Percentiles rank a stretch among this genome's conserved stretches.
These are phyloP conservation scores for Solanum dulcamara DNA, from an alignment of 257 asterid species.

Conservation along the genomic window DNA sequence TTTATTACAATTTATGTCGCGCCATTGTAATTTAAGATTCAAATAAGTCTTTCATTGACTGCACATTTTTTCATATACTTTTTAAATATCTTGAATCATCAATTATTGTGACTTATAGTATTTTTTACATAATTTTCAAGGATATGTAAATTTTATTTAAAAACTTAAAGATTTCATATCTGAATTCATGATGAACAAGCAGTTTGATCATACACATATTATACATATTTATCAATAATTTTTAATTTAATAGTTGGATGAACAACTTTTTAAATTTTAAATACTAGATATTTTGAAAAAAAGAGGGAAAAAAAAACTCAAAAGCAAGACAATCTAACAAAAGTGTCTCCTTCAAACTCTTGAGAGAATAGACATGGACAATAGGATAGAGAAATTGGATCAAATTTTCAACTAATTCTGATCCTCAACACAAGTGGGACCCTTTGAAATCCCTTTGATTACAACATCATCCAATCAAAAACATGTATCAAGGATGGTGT, in stretches of 20 bases:
- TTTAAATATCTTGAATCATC: background rate
- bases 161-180: background rate
- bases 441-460: slow-evolving; percentile 42
- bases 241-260: too few relatives aligned
- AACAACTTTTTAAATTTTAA: background rate
- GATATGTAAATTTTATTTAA: too few relatives aligned
- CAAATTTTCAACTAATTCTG: slow-evolving; percentile 10
- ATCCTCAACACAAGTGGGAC: slow-evolving; percentile 13
- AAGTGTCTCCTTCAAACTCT: slow-evolving; percentile 27
- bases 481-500: slow-evolving; percentile 22
- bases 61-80: too few relatives aligned
- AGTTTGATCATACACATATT: too few relatives aligned
- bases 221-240: too few relatives aligned
- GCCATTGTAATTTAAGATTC: too few relatives aligned
- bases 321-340: slow-evolving; percentile 18
- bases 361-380: slow-evolving; percentile 12
- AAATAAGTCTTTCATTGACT: background rate
- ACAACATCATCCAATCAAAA: slow-evolving; percentile 42
- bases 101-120: too few relatives aligned
- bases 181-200: background rate
- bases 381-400: slow-evolving; percentile 12
- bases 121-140: background rate
- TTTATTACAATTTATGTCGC: background rate
- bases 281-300: background rate
- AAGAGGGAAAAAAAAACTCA: too few relatives aligned